Percentiles rank a stretch among this genome's conserved stretches.
These are phyloP conservation scores for Violaceomyces palustris DNA, from an alignment of 1,284 basidiomycete species.

Conservation along the genomic window DNA sequence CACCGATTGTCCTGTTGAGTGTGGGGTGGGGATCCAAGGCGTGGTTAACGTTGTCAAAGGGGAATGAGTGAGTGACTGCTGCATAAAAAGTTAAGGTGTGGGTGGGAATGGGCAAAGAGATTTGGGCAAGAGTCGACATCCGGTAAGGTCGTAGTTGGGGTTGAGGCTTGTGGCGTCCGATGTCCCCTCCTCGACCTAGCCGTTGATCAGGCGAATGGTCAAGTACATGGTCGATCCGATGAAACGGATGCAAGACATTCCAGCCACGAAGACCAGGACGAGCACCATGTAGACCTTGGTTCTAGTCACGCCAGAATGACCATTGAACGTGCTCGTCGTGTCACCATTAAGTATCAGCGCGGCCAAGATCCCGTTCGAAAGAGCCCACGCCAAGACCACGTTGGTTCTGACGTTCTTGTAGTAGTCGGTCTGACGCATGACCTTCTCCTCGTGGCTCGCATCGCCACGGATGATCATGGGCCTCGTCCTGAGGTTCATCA, in stretches of 20 bases:
- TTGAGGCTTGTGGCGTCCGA: no score
- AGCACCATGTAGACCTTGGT: slow-evolving; percentile 48
- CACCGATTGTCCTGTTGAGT: no score
- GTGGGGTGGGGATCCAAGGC: no score
- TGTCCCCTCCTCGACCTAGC: no score
- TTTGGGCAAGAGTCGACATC: no score
- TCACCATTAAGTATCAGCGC: slow-evolving; percentile 44
- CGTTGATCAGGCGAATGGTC: slow-evolving; percentile 31
- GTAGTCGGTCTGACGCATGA: slow-evolving; percentile 49
- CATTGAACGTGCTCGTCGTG: slow-evolving; percentile 29
- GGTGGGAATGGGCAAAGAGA: no score
- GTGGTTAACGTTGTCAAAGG: no score
- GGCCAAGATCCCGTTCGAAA: slow-evolving; percentile 62
- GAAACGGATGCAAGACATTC: slow-evolving; percentile 43
- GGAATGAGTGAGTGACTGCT: no score
- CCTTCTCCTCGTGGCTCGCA: slow-evolving; percentile 45
- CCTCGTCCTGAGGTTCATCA: slow-evolving; percentile 71
- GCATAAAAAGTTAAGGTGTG: no score
- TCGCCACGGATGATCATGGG: slow-evolving; percentile 54
- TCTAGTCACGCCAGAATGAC: slow-evolving; percentile 22
- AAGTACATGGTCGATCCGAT: slow-evolving; percentile 42
- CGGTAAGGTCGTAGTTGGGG: no score
- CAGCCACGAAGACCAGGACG: slow-evolving; percentile 46
- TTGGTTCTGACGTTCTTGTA: slow-evolving; percentile 75
- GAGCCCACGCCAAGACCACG: slow-evolving; percentile 76